Evolutionary conservation across 306 rosid species (phyloP).

Genomic region (Trifolium repens): DNA sequence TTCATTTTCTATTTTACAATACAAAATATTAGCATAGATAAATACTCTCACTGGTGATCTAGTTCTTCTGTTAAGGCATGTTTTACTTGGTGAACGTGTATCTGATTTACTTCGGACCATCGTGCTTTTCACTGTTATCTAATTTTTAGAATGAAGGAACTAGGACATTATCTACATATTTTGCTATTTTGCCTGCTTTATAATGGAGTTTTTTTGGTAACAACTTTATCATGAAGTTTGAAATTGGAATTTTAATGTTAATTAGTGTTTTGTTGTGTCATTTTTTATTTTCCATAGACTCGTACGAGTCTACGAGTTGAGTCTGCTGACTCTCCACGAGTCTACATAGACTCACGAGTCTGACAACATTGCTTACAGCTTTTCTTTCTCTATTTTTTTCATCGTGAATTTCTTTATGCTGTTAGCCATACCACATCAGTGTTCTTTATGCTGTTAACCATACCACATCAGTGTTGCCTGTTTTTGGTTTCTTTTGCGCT

Average conservation of each 20-base stretch:
- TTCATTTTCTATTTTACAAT: background rate
- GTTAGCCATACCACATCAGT: background rate
- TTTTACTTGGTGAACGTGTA: background rate
- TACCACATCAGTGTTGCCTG: background rate
- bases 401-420: background rate
- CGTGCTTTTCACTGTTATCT: background rate
- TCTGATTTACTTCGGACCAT: background rate
- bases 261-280: too few species aligned
- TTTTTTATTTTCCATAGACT: too few species aligned
- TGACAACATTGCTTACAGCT: too few species aligned
- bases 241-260: too few species aligned
- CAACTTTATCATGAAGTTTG: too few species aligned
- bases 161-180: too few species aligned
- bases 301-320: too few species aligned
- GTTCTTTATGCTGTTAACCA: background rate
- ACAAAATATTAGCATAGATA: background rate
- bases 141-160: background rate
- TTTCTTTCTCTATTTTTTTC: too few species aligned
- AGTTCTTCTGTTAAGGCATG: background rate
- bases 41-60: background rate
- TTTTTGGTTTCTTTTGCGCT: slow-evolving; percentile 20
- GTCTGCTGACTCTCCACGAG: too few species aligned
- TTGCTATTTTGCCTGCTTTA: too few species aligned
- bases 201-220: too few species aligned
- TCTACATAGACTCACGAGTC: too few species aligned